Conservation (phyloP, 495 filamentous ascomycete species). For the Aspergillus heteromorphus region DNA sequence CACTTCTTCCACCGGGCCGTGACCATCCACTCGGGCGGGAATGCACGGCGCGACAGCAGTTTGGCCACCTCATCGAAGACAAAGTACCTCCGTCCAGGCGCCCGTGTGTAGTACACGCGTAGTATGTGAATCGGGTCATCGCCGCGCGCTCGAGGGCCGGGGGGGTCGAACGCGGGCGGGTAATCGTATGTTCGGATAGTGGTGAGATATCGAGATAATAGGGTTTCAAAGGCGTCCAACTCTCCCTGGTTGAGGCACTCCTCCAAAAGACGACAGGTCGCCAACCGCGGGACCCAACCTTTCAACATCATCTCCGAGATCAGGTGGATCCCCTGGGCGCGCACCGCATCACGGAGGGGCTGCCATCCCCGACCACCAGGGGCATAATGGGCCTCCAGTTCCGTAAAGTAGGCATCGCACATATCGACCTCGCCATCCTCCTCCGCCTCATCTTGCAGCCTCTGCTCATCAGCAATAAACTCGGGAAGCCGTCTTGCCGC, state of each 20-base stretch:
- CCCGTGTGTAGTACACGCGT: slow-evolving; percentile 24
- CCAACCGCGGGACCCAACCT: slow-evolving; percentile 31
- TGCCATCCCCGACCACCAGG: slow-evolving; percentile 54
- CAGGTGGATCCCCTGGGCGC: slow-evolving; percentile 60
- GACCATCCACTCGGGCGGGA: slow-evolving; percentile 48
- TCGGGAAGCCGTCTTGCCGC: slow-evolving; percentile 57
- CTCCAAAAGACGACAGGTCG: slow-evolving; percentile 31
- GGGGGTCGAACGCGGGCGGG: slow-evolving; percentile 28
- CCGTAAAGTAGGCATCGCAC: slow-evolving; percentile 55
- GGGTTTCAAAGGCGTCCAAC: slow-evolving; percentile 32
- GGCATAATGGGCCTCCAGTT: slow-evolving; percentile 58
- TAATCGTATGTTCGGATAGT: slow-evolving; percentile 24
- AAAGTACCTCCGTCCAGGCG: slow-evolving; percentile 23
- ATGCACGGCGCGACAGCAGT: slow-evolving; percentile 30
- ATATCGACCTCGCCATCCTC: slow-evolving; percentile 41
- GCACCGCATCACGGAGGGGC: slow-evolving; percentile 57
- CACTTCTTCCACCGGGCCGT: slow-evolving; percentile 38
- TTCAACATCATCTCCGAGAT: slow-evolving; percentile 51
- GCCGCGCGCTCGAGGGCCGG: slow-evolving; percentile 6
- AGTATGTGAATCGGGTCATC: slow-evolving; percentile 30
- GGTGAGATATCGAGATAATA: slow-evolving; percentile 31
- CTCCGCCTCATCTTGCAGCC: slow-evolving; percentile 47
- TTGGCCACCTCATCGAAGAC: slow-evolving; percentile 36
- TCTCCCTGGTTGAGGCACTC: slow-evolving; percentile 28
- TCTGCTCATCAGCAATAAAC: slow-evolving; percentile 58